Evolutionary conservation across 2,329 filamentous ascomycete species (phyloP).

Genomic region (Gnomoniopsis smithogilvyi): DNA sequence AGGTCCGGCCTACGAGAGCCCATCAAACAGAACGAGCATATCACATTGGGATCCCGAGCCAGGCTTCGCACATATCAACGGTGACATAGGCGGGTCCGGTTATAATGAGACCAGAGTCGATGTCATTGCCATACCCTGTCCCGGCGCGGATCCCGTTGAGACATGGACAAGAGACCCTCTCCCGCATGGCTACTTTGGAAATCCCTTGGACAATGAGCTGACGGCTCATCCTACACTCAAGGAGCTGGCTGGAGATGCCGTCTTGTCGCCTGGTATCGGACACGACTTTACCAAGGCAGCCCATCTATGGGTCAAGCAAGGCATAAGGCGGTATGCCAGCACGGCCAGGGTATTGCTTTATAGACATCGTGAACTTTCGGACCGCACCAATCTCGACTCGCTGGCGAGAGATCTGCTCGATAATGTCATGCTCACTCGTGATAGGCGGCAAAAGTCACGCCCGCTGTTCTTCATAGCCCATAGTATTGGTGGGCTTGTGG

Average conservation of each 20-base stretch:
- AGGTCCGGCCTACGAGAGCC: conserved; percentile 12
- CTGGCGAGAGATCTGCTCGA: conserved; percentile 46
- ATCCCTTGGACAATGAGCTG: conserved; percentile 25
- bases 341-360: conserved; percentile 50
- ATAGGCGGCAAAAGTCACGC: conserved; percentile 33
- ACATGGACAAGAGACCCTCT: conserved; percentile 52
- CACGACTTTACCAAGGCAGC: conserved; percentile 29
- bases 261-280: conserved; percentile 31
- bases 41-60: conserved; percentile 32
- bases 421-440: conserved; percentile 34
- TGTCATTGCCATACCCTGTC: conserved; percentile 51
- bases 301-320: conserved; percentile 51
- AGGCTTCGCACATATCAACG: conserved; percentile 39
- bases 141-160: conserved; percentile 48
- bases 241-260: conserved; percentile 28
- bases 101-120: conserved; percentile 54
- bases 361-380: conserved; percentile 40
- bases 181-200: conserved; percentile 43
- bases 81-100: conserved; percentile 37
- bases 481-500: conserved; percentile 58
- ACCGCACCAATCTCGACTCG: conserved; percentile 39
- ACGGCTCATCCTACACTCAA: conserved; percentile 27
- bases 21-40: conserved; percentile 21
- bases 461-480: conserved; percentile 61
- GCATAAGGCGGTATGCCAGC: conserved; percentile 45